Percentiles rank a stretch among this genome's conserved stretches.
Evolutionary conservation across 768 basidiomycete genomes (phyloP).

Genomic region (Cyclocybe aegerita): DNA sequence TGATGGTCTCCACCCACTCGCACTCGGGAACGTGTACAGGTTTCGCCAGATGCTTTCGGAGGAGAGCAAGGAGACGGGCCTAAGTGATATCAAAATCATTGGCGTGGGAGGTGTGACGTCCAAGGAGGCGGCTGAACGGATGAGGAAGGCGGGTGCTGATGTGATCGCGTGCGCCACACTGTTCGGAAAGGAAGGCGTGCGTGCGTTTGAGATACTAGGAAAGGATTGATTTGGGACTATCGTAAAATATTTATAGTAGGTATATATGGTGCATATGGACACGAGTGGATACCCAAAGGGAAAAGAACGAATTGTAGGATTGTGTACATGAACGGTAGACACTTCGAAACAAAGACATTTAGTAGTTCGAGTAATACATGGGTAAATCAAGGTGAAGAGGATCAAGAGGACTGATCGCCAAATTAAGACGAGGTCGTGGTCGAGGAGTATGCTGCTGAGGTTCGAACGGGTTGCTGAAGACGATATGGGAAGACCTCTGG

Average conservation of each 20-base stretch:
- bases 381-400: background rate
- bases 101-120: constrained; percentile 84
- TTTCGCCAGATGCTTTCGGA: constrained; percentile 53
- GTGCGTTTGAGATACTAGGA: constrained; percentile 46
- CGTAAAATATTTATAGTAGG: background rate
- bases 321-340: too few species aligned
- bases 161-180: constrained; percentile 63
- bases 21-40: constrained; percentile 75
- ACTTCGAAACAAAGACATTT: background rate
- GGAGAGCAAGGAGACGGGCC: constrained; percentile 29
- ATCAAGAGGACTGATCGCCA: background rate
- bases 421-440: background rate
- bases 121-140: constrained; percentile 57
- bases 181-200: constrained; percentile 52
- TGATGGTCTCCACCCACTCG: constrained; percentile 68
- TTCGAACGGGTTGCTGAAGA: background rate
- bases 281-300: background rate
- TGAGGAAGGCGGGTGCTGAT: constrained; percentile 73
- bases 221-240: constrained; percentile 6
- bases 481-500: background rate
- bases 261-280: background rate
- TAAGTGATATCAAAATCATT: constrained; percentile 58
- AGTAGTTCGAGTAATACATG: background rate
- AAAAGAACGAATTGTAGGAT: too few species aligned
- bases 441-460: background rate